phyloP scores from a whole-genome alignment of 305 asterid genomes.

The Solanum hybrid region DNA sequence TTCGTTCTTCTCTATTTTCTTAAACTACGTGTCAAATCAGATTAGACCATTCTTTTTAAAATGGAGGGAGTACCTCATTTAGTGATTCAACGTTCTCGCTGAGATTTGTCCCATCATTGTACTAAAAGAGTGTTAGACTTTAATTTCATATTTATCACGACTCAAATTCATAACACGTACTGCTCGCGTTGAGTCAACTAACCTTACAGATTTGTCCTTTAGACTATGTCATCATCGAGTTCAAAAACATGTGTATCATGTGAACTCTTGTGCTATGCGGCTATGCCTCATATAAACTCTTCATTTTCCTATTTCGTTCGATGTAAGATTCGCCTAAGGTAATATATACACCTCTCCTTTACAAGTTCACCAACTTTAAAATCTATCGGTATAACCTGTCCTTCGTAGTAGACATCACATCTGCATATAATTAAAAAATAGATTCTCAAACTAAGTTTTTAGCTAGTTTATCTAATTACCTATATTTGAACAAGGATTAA shows the following conservation, averaged over 20 bases:
- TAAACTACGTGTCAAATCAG: neutral
- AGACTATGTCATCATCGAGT: neutral
- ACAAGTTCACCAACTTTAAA: neutral
- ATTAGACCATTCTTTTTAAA: too few relatives aligned
- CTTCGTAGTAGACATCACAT: neutral
- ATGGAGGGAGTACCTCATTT: too few relatives aligned
- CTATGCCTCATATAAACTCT: neutral
- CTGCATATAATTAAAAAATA: neutral
- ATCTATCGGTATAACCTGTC: accelerated
- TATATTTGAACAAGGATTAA: neutral
- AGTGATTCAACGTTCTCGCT: neutral
- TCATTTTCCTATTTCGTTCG: neutral
- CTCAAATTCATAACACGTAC: neutral
- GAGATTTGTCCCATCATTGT: neutral
- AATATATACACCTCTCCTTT: neutral
- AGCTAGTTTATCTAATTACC: neutral
- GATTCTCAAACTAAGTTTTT: neutral
- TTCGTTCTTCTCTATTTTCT: too few relatives aligned
- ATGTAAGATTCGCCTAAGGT: neutral
- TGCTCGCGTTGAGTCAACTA: neutral
- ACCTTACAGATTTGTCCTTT: neutral
- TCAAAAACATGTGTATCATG: neutral
- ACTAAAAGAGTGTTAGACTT: neutral
- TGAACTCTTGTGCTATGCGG: neutral
- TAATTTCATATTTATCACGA: neutral